These are phyloP conservation scores for Rhodosporidiobolus sp. DNA, from an alignment of 768 basidiomycete genomes.

Conservation along the genomic window DNA sequence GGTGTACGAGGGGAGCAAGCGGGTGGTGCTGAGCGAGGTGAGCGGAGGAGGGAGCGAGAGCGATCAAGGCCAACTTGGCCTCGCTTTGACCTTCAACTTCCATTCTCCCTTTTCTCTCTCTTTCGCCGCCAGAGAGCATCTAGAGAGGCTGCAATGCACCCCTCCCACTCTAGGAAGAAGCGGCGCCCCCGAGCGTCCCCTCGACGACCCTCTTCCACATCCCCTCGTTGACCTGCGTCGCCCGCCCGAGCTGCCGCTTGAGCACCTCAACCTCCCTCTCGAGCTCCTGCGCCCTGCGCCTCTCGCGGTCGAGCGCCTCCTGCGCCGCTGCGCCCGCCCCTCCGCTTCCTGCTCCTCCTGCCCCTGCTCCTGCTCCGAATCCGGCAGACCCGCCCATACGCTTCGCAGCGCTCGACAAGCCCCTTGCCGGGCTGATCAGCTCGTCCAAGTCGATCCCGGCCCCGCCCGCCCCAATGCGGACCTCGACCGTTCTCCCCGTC, in stretches of 20 bases:
- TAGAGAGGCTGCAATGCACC: no score
- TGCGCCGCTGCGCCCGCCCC: neutral
- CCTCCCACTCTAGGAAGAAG: neutral
- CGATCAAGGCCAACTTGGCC: no score
- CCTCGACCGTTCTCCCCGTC: conserved; percentile 41
- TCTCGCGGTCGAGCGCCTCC: conserved; percentile 1
- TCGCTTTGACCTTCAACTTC: no score
- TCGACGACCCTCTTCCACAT: conserved; percentile 53
- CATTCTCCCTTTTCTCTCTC: no score
- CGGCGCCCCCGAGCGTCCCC: conserved; percentile 30
- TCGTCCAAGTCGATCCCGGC: conserved; percentile 28
- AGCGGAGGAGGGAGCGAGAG: no score
- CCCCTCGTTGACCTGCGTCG: conserved; percentile 50
- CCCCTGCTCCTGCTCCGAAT: neutral
- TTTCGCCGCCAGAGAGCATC: no score
- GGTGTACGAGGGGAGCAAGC: no score
- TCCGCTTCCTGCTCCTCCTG: neutral
- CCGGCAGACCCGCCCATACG: neutral
- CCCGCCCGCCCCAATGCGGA: conserved; percentile 32
- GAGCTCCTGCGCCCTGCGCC: conserved; percentile 39
- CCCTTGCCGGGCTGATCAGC: neutral
- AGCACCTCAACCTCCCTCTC: conserved; percentile 49
- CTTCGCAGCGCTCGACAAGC: neutral
- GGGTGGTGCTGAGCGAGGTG: no score
- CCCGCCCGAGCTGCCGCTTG: conserved; percentile 47